Base-by-base conservation (phyloP, 129 eudicot genomes). In the Deinandra increscens region DNA sequence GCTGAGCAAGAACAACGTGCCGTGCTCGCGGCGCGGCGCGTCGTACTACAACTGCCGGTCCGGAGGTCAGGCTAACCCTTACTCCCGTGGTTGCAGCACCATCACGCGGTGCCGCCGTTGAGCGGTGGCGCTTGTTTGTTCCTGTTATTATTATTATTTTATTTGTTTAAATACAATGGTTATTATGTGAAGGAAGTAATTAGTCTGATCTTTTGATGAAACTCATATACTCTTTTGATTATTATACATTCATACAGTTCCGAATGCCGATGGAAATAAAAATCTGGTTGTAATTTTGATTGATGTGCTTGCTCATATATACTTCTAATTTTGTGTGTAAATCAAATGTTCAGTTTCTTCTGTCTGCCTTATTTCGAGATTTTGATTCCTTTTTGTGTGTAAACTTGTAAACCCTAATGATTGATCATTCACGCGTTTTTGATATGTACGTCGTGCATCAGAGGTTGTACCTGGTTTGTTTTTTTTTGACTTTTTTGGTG, bases 41-140 rank as follows among this genome's bases (percentile, higher is more conserved):
- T 88, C 95, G 39, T 88, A 88, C 73, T 88, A 88, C 85, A 88
- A 88, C 50, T 88, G 95, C 71, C 83, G 81, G 15, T 68, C 79
- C 14, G 90, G 91, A 31, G 91, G 81, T 50, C 84, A 75, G 74
- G 95, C 91, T 1, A 88, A 88, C 38, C 91, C 95, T 45, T 88
- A 85, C 75, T 0, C 45, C 7, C 91, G 88, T 22, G 90, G 90
- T 4, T 88, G 95, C 83, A 69, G 81, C 13, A 51, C 81, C 33
- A 84, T 87, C 78, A 76, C 88, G 26, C 86, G 90, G 18, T 87
- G 95, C 79, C 81, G 86, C 8, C 86, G 85, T 75, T 84, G 22
- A 73, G 60, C 18, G 44, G 22, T 45, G 69, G 31, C 54, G 74
- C 33, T 61, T 61, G 50, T 41, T 61, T 61, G 50, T 15, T 37